Percentiles rank a stretch among this genome's conserved stretches.
phyloP scores from a whole-genome alignment of 768 basidiomycete species.

The Mrakia gelida region DNA sequence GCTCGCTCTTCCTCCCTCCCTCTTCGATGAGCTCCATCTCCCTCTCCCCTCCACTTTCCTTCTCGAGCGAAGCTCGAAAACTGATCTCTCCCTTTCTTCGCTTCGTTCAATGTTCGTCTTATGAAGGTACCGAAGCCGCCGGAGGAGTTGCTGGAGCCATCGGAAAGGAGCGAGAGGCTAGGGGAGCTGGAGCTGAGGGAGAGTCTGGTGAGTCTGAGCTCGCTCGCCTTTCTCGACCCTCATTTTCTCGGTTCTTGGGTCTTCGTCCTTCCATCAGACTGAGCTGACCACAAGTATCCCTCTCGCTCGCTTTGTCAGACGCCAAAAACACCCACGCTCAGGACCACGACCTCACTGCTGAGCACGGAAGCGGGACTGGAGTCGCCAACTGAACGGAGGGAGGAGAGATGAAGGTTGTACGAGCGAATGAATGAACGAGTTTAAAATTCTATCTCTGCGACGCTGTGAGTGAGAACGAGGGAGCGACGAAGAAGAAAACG shows the following conservation, averaged over 20 bases:
- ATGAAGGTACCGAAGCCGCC: background rate
- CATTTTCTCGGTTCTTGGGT: background rate
- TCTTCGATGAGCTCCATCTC: background rate
- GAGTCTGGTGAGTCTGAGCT: background rate
- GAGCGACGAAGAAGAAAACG: too few relatives aligned
- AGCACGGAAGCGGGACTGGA: slow-evolving; percentile 2
- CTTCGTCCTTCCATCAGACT: background rate
- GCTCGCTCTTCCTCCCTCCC: background rate
- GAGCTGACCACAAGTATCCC: background rate
- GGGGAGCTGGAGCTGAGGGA: slow-evolving; percentile 7
- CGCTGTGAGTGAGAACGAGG: too few relatives aligned
- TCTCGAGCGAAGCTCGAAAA: background rate
- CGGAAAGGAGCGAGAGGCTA: background rate
- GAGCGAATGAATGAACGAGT: too few relatives aligned
- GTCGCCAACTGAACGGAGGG: background rate
- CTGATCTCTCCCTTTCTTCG: background rate
- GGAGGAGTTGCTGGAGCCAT: slow-evolving; percentile 12
- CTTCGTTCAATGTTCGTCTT: background rate
- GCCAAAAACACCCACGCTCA: slow-evolving; percentile 16
- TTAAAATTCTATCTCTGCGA: too few relatives aligned
- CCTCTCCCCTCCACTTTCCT: background rate
- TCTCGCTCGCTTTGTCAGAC: background rate
- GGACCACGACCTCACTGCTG: background rate
- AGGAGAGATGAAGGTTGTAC: too few relatives aligned
- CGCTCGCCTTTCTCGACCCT: background rate